A percentile compares a stretch with the other conserved stretches of the same genome.
These are phyloP conservation scores for Secale cereale DNA, from an alignment of 176 grass and related monocot species.

Conservation along the genomic window DNA sequence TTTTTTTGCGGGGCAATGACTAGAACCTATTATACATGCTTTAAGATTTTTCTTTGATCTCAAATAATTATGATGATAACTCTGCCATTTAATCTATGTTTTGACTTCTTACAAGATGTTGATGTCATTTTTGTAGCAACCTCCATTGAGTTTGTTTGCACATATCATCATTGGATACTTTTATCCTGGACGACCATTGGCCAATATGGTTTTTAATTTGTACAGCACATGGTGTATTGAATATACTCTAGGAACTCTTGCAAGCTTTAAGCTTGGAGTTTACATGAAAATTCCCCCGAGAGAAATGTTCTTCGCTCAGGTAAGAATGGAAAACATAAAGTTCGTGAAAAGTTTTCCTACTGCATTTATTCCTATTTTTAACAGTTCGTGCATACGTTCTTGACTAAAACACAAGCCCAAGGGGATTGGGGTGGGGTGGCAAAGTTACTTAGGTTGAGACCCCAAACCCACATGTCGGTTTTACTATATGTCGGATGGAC, in stretches of 20 bases:
- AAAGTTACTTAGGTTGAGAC: neutral
- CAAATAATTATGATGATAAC: neutral
- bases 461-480: too few relatives aligned
- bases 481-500: too few relatives aligned
- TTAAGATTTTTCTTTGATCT: neutral
- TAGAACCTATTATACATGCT: too few relatives aligned
- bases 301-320: constrained; percentile 3
- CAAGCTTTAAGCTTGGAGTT: neutral
- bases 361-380: neutral
- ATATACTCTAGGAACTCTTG: neutral
- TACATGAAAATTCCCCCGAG: constrained; percentile 11
- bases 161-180: constrained; percentile 19
- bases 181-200: constrained; percentile 23
- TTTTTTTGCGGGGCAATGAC: too few relatives aligned
- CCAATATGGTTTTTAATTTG: neutral
- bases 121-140: neutral
- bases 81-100: neutral
- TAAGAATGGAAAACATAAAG: neutral
- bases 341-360: neutral
- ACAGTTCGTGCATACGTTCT: too few relatives aligned
- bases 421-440: too few relatives aligned
- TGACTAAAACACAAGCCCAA: too few relatives aligned
- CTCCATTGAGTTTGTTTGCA: neutral
- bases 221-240: neutral
- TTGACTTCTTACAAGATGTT: neutral